Evolutionary conservation across 2,329 filamentous ascomycete genomes (phyloP).

Genomic region (Ophiocordyceps polyrhachis-furcata): DNA sequence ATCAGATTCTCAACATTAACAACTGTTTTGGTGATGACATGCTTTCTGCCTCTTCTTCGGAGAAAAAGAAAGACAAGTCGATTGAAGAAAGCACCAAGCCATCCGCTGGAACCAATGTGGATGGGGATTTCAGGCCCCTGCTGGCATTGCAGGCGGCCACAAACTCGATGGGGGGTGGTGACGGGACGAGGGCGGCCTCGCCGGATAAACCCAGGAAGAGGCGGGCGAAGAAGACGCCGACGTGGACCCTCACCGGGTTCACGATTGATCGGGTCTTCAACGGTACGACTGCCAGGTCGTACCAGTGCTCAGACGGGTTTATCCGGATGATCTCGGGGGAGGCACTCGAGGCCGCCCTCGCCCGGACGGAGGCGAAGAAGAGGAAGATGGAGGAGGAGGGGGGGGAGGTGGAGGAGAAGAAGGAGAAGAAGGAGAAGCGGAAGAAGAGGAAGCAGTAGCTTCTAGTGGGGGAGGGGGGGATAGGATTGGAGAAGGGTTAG

Average conservation of each 20-base stretch:
- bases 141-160: background rate
- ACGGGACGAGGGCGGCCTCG: background rate
- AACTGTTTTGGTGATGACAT: background rate
- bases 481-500: background rate
- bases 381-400: background rate
- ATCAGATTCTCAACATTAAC: background rate
- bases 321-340: background rate
- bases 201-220: too few species aligned
- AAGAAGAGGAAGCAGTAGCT: background rate
- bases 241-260: constrained; percentile 1
- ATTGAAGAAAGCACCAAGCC: background rate
- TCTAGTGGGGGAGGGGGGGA: background rate
- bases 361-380: background rate
- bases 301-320: constrained; percentile 1
- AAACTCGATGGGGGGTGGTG: background rate
- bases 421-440: background rate
- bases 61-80: background rate
- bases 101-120: background rate
- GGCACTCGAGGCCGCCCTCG: background rate
- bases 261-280: background rate
- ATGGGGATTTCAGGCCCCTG: background rate
- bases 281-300: background rate
- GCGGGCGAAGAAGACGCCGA: background rate
- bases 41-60: background rate
- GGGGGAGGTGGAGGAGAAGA: background rate